Evolutionary conservation across 345 rosid species (phyloP).

Genomic region (Dimocarpus longan): DNA sequence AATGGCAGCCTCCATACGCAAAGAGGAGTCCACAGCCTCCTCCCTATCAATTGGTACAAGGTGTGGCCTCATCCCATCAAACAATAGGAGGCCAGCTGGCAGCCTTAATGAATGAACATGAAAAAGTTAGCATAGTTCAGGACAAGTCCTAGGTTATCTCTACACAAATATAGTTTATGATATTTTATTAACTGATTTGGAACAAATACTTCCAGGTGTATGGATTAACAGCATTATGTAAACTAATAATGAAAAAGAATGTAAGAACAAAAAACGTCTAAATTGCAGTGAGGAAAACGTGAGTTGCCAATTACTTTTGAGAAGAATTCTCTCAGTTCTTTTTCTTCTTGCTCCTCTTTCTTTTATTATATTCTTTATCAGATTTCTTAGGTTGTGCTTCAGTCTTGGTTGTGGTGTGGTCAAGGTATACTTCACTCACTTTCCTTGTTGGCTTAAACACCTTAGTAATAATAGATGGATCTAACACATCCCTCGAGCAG

Average conservation of each 20-base stretch:
- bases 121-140: neutral
- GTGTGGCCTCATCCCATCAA: neutral
- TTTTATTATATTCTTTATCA: conserved; percentile 24
- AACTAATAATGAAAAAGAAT: too few species aligned
- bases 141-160: neutral
- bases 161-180: neutral
- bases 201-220: neutral
- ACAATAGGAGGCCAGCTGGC: neutral
- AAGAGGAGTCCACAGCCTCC: neutral
- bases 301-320: conserved; percentile 10
- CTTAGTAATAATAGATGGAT: conserved; percentile 59
- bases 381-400: conserved; percentile 29
- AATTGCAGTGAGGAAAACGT: neutral
- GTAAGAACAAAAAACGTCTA: neutral
- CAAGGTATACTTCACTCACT: conserved; percentile 40
- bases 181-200: neutral
- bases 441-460: conserved; percentile 61
- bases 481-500: conserved; percentile 52
- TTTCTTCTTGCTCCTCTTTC: conserved; percentile 27
- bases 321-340: conserved; percentile 19
- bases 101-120: neutral
- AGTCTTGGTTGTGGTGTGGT: conserved; percentile 32
- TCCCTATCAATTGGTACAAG: neutral
- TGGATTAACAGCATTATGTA: neutral
- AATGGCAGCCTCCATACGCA: neutral